phyloP scores from a whole-genome alignment of 441 rosid species.

The Mallotus japonicus region DNA sequence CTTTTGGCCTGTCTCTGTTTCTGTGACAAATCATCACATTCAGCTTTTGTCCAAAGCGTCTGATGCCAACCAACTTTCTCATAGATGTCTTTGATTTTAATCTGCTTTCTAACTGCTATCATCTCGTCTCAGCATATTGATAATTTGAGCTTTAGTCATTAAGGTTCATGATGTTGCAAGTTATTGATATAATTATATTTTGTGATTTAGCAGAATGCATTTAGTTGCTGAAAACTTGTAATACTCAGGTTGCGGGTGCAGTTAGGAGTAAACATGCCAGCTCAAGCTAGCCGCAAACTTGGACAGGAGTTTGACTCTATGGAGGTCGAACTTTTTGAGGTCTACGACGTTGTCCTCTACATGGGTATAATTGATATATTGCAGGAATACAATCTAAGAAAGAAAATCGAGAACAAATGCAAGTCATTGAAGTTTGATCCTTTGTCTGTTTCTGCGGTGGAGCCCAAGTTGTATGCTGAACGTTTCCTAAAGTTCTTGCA shows the following conservation, averaged over 20 bases:
- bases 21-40: not conserved
- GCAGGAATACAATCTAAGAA: slow-evolving; percentile 77
- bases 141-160: not conserved
- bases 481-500: slow-evolving; percentile 71
- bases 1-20: not conserved
- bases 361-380: slow-evolving; percentile 91
- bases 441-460: slow-evolving; percentile 60
- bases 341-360: slow-evolving; percentile 89
- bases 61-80: not conserved
- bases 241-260: slow-evolving; percentile 76
- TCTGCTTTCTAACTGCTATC: not conserved
- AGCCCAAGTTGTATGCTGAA: slow-evolving; percentile 67
- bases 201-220: not conserved
- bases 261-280: slow-evolving; percentile 98
- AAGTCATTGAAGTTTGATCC: slow-evolving; percentile 73
- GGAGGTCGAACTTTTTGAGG: slow-evolving; percentile 70
- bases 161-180: not conserved
- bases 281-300: slow-evolving; percentile 70
- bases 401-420: slow-evolving; percentile 63
- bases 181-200: not conserved
- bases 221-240: slow-evolving; percentile 4
- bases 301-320: slow-evolving; percentile 38
- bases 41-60: not conserved
- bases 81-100: not conserved
- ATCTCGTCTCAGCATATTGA: not conserved